Percentiles rank a stretch among this genome's conserved stretches.
phyloP scores from a whole-genome alignment of 2,329 filamentous ascomycete genomes.

The Juglanconis oblonga region DNA sequence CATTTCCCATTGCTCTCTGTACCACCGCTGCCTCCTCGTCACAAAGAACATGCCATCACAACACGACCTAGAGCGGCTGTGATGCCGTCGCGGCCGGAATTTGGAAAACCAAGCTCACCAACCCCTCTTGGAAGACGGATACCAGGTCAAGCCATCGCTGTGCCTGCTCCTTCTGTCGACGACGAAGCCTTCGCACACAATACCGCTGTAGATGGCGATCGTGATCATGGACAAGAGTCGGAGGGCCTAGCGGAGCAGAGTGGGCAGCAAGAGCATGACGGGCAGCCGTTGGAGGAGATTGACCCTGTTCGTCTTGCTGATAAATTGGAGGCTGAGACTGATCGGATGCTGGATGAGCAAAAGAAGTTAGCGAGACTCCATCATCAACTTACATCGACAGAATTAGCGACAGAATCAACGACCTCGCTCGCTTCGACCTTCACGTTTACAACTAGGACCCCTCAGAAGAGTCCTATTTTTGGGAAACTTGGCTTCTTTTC shows the following conservation, averaged over 20 bases:
- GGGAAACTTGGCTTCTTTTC: constrained; percentile 48
- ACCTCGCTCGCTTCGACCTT: constrained; percentile 17
- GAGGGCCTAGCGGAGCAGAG: constrained; percentile 8
- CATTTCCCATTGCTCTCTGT: constrained; percentile 9
- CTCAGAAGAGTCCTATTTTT: constrained; percentile 39
- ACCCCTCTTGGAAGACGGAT: neutral
- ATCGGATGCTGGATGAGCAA: constrained; percentile 47
- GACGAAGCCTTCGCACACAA: constrained; percentile 19
- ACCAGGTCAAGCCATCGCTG: constrained; percentile 5
- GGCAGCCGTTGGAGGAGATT: constrained; percentile 20
- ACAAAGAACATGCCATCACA: constrained; percentile 4
- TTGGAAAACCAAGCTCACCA: neutral
- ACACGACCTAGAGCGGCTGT: constrained; percentile 5
- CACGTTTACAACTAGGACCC: constrained; percentile 13
- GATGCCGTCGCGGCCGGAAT: neutral
- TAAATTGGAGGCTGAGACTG: constrained; percentile 42
- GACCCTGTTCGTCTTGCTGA: constrained; percentile 22
- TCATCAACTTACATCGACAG: constrained; percentile 37
- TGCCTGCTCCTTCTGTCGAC: constrained; percentile 8
- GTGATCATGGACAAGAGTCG: neutral
- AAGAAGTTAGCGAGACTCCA: constrained; percentile 46
- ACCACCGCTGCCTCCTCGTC: constrained; percentile 11
- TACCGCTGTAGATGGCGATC: constrained; percentile 1
- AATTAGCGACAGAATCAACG: constrained; percentile 28
- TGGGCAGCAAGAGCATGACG: constrained; percentile 17